A percentile compares a stretch with the other conserved stretches of the same genome.
These are phyloP conservation scores for Boletus calvinii DNA, from an alignment of 1,284 basidiomycete genomes.

Conservation along the genomic window DNA sequence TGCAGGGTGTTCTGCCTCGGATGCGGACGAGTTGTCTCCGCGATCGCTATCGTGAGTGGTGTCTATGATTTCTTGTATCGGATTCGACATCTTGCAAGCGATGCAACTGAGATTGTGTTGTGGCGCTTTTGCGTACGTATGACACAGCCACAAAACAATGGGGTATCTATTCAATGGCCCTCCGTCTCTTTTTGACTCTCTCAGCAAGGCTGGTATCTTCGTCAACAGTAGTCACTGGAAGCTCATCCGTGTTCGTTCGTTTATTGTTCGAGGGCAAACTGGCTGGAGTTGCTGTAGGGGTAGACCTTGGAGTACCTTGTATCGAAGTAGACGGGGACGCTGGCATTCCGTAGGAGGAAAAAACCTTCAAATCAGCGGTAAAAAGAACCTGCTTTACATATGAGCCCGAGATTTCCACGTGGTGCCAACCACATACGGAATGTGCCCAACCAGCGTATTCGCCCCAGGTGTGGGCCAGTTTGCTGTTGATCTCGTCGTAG, in stretches of 20 bases:
- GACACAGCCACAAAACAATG: conserved; percentile 19
- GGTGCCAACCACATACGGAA: conserved; percentile 52
- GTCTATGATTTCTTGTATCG: conserved; percentile 45
- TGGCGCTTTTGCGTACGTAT: too few species aligned
- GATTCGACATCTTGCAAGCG: conserved; percentile 25
- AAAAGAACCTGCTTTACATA: conserved; percentile 49
- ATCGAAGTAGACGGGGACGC: conserved; percentile 15
- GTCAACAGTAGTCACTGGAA: conserved; percentile 2
- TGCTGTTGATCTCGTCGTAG: conserved; percentile 74
- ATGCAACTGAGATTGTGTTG: too few species aligned
- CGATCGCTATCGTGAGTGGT: conserved; percentile 34
- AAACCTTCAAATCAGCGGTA: conserved; percentile 54
- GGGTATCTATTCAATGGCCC: conserved; percentile 8
- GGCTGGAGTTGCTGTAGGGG: conserved; percentile 9
- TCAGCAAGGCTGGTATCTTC: conserved; percentile 31
- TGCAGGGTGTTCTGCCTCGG: conserved; percentile 38
- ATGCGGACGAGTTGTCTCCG: conserved; percentile 33
- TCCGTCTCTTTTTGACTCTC: conserved; percentile 37
- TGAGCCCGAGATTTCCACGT: conserved; percentile 5
- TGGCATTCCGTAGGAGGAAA: conserved; percentile 45
- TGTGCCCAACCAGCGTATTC: conserved; percentile 91
- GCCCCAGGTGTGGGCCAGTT: conserved; percentile 73
- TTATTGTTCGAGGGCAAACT: conserved; percentile 18
- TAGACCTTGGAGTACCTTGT: conserved; percentile 12
- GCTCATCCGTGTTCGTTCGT: conserved; percentile 12